Conservation (phyloP, 108 stramenopile genomes). For the Cyclotella baltica region DNA sequence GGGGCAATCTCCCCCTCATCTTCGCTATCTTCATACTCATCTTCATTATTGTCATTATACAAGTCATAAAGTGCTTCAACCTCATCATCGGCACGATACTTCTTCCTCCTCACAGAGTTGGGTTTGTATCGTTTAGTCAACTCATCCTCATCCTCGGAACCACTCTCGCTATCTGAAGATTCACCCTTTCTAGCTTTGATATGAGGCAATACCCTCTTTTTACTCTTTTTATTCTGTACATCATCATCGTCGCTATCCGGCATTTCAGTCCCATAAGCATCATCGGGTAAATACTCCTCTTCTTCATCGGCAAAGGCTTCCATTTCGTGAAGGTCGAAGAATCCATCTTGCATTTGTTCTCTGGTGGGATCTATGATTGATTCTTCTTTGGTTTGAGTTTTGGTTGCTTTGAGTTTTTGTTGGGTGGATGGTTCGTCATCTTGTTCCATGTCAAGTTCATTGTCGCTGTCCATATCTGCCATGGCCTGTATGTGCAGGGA, state of each 20-base stretch:
- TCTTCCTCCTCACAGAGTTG: slow-evolving; percentile 58
- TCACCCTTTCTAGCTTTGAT: slow-evolving; percentile 64
- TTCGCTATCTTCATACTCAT: slow-evolving; percentile 47
- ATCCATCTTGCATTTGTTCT: slow-evolving; percentile 88
- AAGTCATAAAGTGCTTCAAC: slow-evolving; percentile 76
- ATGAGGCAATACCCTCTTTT: slow-evolving; percentile 65
- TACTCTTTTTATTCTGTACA: slow-evolving; percentile 36
- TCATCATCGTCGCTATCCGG: slow-evolving; percentile 43
- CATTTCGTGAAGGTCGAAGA: slow-evolving; percentile 96
- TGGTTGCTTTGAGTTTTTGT: slow-evolving; percentile 26
- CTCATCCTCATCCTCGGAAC: slow-evolving; percentile 61
- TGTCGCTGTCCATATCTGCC: slow-evolving; percentile 68
- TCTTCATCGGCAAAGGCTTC: slow-evolving; percentile 95
- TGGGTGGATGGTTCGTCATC: slow-evolving; percentile 33
- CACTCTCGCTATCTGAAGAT: slow-evolving; percentile 42
- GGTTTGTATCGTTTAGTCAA: slow-evolving; percentile 45
- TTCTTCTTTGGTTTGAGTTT: slow-evolving; percentile 9
- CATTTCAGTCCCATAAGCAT: slow-evolving; percentile 62
- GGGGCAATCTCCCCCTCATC: slow-evolving; percentile 58
- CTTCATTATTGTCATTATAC: slow-evolving; percentile 61
- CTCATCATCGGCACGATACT: slow-evolving; percentile 87
- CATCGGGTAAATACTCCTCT: slow-evolving; percentile 81
- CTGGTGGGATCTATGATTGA: slow-evolving; percentile 63
- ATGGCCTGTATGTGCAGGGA: too few relatives aligned
- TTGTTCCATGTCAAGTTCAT: slow-evolving; percentile 18